phyloP scores from a whole-genome alignment of 768 basidiomycete species.

The Tulasnella sp. region DNA sequence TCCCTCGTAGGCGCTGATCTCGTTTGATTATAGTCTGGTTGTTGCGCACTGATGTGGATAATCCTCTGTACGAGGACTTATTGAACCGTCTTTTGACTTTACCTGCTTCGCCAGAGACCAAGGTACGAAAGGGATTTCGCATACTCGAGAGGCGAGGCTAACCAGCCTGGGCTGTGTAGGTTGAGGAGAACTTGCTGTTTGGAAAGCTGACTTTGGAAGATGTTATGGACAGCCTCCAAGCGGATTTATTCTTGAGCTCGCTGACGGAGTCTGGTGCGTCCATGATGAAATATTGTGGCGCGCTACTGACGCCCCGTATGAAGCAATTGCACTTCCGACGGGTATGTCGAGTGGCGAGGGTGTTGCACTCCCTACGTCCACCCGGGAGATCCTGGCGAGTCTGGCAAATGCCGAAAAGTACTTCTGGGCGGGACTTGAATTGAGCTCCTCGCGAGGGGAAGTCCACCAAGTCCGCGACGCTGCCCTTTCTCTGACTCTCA shows the following conservation, averaged over 20 bases:
- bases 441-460: conserved; percentile 45
- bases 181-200: conserved; percentile 60
- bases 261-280: conserved; percentile 77
- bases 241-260: conserved; percentile 83
- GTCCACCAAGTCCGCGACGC: conserved; percentile 65
- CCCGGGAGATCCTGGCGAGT: conserved; percentile 44
- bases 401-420: conserved; percentile 57
- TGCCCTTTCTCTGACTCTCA: conserved; percentile 52
- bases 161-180: conserved; percentile 31
- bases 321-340: conserved; percentile 78
- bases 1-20: conserved; percentile 8
- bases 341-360: conserved; percentile 44
- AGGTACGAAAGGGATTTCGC: conserved; percentile 31
- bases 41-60: conserved; percentile 43
- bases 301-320: background rate
- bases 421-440: conserved; percentile 51
- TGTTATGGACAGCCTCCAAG: conserved; percentile 63
- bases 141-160: background rate
- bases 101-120: conserved; percentile 43
- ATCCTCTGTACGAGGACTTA: conserved; percentile 34
- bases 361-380: conserved; percentile 32
- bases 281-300: background rate
- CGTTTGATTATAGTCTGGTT: conserved; percentile 44
- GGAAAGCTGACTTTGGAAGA: conserved; percentile 68
- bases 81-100: conserved; percentile 46